These are phyloP conservation scores for Haplosporangium sp. DNA, from an alignment of 371 early-diverging fungal species.

Conservation along the genomic window DNA sequence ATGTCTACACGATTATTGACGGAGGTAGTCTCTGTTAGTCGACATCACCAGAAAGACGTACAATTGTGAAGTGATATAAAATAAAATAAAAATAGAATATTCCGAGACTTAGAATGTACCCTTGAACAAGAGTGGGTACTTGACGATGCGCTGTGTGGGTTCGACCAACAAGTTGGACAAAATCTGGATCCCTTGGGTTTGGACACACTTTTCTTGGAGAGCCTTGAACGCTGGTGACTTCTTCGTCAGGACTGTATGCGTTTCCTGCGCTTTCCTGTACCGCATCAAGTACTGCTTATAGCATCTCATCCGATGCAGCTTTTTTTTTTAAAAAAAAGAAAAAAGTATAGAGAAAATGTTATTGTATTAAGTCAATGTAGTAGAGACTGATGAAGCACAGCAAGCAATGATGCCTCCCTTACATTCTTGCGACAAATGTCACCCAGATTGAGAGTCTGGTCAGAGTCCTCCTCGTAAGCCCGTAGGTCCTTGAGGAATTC, in stretches of 20 bases:
- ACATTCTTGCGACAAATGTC: constrained; percentile 43
- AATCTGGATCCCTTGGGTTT: constrained; percentile 14
- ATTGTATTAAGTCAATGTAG: too few relatives aligned
- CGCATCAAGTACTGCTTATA: constrained; percentile 36
- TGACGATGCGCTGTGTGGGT: constrained; percentile 48
- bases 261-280: constrained; percentile 27
- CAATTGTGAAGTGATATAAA: not conserved
- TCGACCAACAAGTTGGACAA: constrained; percentile 35
- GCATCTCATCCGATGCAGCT: constrained; percentile 33
- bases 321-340: not conserved
- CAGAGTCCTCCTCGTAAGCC: constrained; percentile 16
- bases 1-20: constrained; percentile 7
- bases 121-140: constrained; percentile 49
- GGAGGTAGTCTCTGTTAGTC: not conserved
- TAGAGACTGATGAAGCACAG: not conserved
- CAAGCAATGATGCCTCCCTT: constrained; percentile 10
- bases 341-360: not conserved
- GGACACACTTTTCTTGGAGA: constrained; percentile 26
- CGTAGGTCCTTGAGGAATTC: constrained; percentile 31
- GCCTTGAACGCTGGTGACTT: constrained; percentile 18
- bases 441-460: constrained; percentile 15
- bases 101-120: too few relatives aligned
- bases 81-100: not conserved
- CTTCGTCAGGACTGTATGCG: constrained; percentile 9
- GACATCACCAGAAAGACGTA: not conserved